Conservation (phyloP, 805 yeast genomes). For the Wickerhamiella cacticola region DNA sequence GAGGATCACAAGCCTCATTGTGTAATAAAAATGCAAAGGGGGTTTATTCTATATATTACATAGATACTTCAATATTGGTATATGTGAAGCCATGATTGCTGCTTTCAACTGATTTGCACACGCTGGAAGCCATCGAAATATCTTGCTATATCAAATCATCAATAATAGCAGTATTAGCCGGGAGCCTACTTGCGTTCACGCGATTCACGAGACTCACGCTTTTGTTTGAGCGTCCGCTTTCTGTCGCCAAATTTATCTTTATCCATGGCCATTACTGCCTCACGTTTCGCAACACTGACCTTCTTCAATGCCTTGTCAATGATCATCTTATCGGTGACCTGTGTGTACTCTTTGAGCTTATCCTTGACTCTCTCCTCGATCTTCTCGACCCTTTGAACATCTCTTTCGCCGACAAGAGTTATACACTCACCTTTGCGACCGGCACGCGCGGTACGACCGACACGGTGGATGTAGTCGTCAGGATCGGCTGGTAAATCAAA, state of each 20-base stretch:
- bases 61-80: no score
- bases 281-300: conserved; percentile 75
- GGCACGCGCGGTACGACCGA: conserved; percentile 98
- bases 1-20: no score
- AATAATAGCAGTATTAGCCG: no score
- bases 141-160: no score
- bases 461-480: conserved; percentile 91
- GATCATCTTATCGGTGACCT: conserved; percentile 62
- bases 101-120: no score
- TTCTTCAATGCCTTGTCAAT: conserved; percentile 58
- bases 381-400: conserved; percentile 64
- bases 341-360: conserved; percentile 65
- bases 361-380: conserved; percentile 75
- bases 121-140: no score
- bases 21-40: no score
- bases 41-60: no score
- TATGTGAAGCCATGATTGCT: no score
- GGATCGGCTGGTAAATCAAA: conserved; percentile 93
- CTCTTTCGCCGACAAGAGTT: conserved; percentile 74
- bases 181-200: not conserved
- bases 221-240: conserved; percentile 39
- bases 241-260: conserved; percentile 76
- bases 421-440: conserved; percentile 80
- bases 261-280: conserved; percentile 89
- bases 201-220: conserved; percentile 15